Evolutionary conservation across 2,329 filamentous ascomycete genomes (phyloP), one percentile per base, ranked within the genome.

Genomic region (Trichoderma lentiforme): DNA sequence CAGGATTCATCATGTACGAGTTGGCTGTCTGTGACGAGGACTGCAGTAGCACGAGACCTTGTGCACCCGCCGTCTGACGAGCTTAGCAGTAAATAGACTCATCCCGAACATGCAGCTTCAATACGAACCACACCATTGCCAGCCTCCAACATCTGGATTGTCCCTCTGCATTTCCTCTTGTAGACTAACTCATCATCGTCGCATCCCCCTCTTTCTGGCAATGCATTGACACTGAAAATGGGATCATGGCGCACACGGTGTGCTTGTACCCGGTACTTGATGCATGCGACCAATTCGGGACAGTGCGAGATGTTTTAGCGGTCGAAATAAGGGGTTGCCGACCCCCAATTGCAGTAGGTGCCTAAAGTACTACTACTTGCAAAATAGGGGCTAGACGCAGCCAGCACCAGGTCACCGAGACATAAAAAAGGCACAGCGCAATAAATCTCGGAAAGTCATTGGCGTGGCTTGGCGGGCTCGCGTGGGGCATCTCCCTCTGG

Each of bases 401-500:
- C 57, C 1, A 21, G 5, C 18, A 9, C 18, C 57, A 60, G 32
- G 57, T 60, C 57, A 60, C 30, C 9, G 57, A 24, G 57, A 60
- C 43, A 15, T 43, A 1, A 34, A 36, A 36, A 7, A 62, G 58
- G 58, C 14, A 34, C 57, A 34, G 58, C 58, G 36, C 47, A 69
- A 28, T 34, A 32, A 15, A 21, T 34, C 28, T 36, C 32, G 57
- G 67, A 21, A 30, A 18, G 60, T n/a, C 57, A 60, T 34, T 60
- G 57, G 30, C 26, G 47, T 72, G 71, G 66, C 71, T 43, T 43
- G 36, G 36, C 36, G 36, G 36, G 30, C 56, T 65, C 47, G 36
- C 56, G 66, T 58, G 71, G 71, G 60, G 67, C 67, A 2, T 26
- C 36, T 47, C 30, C 36, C 60, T 61, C 60, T 26, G 39, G 64